Conservation (phyloP, 768 basidiomycete species). For the Pleurotus salmoneostramineus region DNA sequence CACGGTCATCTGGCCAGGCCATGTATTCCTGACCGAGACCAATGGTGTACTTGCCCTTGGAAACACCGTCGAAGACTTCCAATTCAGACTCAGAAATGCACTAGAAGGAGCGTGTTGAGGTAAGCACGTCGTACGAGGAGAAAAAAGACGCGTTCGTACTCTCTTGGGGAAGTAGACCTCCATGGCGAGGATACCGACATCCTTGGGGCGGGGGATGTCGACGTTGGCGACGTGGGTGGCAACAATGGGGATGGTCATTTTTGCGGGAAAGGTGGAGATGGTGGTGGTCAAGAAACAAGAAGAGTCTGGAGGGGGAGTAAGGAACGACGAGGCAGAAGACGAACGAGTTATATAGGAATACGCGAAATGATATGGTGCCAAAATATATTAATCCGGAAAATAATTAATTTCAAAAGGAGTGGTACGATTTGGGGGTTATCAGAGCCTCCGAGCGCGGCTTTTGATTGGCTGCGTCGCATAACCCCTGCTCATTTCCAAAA, state of each 20-base stretch:
- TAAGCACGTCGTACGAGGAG: not conserved
- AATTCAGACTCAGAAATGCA: slow-evolving; percentile 96
- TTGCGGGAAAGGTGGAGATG: slow-evolving; percentile 12
- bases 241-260: slow-evolving; percentile 38
- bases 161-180: slow-evolving; percentile 95
- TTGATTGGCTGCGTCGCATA: not conserved
- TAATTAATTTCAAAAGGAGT: slow-evolving; percentile 8
- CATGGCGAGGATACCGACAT: slow-evolving; percentile 91
- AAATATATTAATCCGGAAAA: slow-evolving; percentile 8
- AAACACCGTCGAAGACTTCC: slow-evolving; percentile 90
- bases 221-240: slow-evolving; percentile 24
- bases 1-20: slow-evolving; percentile 98
- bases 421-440: slow-evolving; percentile 13
- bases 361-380: not conserved
- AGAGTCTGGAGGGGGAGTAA: slow-evolving; percentile 5
- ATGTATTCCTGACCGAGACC: slow-evolving; percentile 97
- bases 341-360: slow-evolving; percentile 13
- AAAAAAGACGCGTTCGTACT: slow-evolving; percentile 39
- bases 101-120: slow-evolving; percentile 31
- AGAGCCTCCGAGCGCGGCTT: not conserved
- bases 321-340: not conserved
- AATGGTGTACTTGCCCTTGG: slow-evolving; percentile 98
- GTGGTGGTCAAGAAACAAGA: slow-evolving; percentile 11
- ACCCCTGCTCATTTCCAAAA: not conserved
- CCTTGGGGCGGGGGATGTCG: slow-evolving; percentile 68